Base-by-base conservation (phyloP, 83 land plant species). In the Larix sibirica region DNA sequence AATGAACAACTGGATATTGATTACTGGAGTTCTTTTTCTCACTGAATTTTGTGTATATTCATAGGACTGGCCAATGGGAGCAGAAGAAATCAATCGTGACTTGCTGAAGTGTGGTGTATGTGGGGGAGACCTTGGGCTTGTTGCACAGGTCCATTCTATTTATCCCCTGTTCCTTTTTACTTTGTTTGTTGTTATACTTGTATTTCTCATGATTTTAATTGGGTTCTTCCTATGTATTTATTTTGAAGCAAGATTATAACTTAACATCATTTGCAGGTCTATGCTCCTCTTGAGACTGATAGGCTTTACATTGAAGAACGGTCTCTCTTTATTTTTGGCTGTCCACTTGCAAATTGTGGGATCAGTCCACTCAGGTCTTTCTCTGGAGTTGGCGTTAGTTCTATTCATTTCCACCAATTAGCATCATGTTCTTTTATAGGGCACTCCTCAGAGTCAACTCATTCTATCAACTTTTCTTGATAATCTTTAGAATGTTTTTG, bases 21-120 rank as follows among this genome's bases (percentile, higher is more conserved):
- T 82, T 78, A 21, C 75, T 44, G 18, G 54, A 79, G 7, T 4
- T 28, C 17, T 36, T 36, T 76, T 13, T 36, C 79, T 76, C 17
- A 26, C 38, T 76, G 23, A 67, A 26, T 17, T 18, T n/a, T 33
- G 21, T 9, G 8, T 14, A n/a, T 33, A 26, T 74, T 81, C 84
- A 36, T 88, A 96, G 99, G 99, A 95, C 79, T 96, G 96, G 97
- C 94, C 93, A 24, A 14, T 86, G 62, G 84, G 84, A 23, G 79
- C 67, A 61, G 81, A 81, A 42, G 87, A 42, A 24, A 77, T 93
- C 18, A 83, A 74, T 18, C 75, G 81, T 9, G 89, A 87, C 62
- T 73, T 93, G 75, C 88, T 95, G 18, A 83, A 85, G 73, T 96
- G 99, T 79, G 62, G 81, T 38, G 80, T 86, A 2, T 96, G 99